Evolutionary conservation across 2,329 filamentous ascomycete species (phyloP).

Genomic region (Blastomyces gilchristii): DNA sequence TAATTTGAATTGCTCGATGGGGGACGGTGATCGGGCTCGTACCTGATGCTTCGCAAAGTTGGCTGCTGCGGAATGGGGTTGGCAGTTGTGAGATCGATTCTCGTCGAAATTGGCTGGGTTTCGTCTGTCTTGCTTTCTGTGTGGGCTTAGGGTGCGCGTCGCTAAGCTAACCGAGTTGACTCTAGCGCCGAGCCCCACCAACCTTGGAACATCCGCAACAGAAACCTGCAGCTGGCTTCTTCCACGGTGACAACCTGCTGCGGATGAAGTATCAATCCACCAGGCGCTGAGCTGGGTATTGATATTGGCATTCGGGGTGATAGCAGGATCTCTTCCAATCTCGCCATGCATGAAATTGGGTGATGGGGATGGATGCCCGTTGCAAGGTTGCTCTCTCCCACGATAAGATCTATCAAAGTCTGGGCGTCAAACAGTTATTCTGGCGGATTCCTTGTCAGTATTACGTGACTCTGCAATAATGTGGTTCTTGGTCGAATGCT

Average conservation of each 20-base stretch:
- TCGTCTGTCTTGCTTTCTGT: conserved; percentile 20
- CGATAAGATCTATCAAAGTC: neutral
- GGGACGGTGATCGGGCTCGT: conserved; percentile 20
- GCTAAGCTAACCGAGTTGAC: conserved; percentile 36
- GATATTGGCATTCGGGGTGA: neutral
- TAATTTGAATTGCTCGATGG: conserved; percentile 17
- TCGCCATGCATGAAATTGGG: neutral
- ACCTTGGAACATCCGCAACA: neutral
- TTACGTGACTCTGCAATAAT: neutral
- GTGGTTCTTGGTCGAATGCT: neutral
- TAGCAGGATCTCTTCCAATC: neutral
- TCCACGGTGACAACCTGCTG: neutral
- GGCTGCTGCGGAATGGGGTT: conserved; percentile 22
- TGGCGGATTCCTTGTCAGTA: neutral
- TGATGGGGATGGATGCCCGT: neutral
- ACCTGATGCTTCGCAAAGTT: conserved; percentile 35
- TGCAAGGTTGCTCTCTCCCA: too few species aligned
- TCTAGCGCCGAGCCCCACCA: conserved; percentile 20
- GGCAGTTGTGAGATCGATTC: conserved; percentile 28
- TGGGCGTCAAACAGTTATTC: neutral
- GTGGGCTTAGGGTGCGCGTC: conserved; percentile 37
- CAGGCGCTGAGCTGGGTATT: too few species aligned
- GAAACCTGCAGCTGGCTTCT: neutral
- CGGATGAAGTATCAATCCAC: too few species aligned
- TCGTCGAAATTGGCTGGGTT: conserved; percentile 21